Percentiles rank a stretch among this genome's conserved stretches.
Evolutionary conservation across 228 moss, liverwort and hornwort genomes (phyloP).

Genomic region (Sphagnum magellanicum): DNA sequence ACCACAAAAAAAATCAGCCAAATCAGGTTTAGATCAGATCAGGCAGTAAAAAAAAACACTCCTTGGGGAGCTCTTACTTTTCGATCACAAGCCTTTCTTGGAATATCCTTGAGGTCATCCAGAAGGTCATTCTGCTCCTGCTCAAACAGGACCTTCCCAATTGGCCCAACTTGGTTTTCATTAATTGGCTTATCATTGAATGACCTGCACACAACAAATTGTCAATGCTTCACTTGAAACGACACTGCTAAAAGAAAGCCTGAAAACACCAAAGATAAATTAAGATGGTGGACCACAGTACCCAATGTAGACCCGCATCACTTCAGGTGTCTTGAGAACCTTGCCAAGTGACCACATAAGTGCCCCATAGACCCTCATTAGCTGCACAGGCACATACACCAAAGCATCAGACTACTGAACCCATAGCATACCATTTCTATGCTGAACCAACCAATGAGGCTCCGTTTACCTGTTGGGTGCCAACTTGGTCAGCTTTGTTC

Average conservation of each 20-base stretch:
- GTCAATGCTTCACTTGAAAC: too few relatives aligned
- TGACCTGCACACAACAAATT: slow-evolving; percentile 31
- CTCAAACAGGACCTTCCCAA: slow-evolving; percentile 87
- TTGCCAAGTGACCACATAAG: slow-evolving; percentile 77
- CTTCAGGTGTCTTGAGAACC: slow-evolving; percentile 69
- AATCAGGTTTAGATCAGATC: not conserved
- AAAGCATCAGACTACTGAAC: too few relatives aligned
- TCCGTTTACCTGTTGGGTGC: slow-evolving; percentile 81
- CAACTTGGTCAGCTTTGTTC: slow-evolving; percentile 97
- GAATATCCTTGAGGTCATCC: slow-evolving; percentile 94
- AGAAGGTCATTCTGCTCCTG: slow-evolving; percentile 86
- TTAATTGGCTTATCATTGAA: slow-evolving; percentile 91
- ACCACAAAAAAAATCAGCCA: not conserved
- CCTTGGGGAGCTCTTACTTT: slow-evolving; percentile 27
- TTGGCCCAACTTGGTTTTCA: slow-evolving; percentile 65
- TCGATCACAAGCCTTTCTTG: slow-evolving; percentile 93
- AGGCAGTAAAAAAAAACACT: not conserved
- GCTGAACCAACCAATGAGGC: too few relatives aligned
- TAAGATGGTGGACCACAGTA: not conserved
- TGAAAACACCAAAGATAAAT: too few relatives aligned
- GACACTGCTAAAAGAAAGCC: not conserved
- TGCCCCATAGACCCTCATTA: slow-evolving; percentile 70
- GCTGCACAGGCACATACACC: slow-evolving; percentile 22
- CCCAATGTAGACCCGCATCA: slow-evolving; percentile 71
- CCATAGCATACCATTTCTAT: too few relatives aligned